These are phyloP conservation scores for Pyrenula massariospora DNA, from an alignment of 495 filamentous ascomycete genomes.

Conservation along the genomic window DNA sequence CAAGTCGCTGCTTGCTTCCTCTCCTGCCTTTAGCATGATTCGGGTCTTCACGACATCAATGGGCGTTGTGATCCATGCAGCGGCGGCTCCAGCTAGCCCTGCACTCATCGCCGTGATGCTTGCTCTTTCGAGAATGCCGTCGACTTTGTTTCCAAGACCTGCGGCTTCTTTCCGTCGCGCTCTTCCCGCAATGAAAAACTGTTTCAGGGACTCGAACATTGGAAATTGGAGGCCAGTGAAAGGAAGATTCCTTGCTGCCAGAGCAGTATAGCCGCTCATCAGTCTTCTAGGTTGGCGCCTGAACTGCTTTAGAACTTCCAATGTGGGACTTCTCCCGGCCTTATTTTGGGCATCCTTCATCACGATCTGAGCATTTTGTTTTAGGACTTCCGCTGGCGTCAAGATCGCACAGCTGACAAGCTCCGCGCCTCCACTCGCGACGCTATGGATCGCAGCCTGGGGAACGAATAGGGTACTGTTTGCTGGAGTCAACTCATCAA, in stretches of 20 bases:
- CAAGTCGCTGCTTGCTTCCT: constrained; percentile 10
- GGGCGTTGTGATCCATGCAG: constrained; percentile 65
- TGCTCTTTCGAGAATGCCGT: constrained; percentile 44
- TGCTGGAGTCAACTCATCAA: constrained; percentile 36
- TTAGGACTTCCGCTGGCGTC: constrained; percentile 82
- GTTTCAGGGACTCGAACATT: constrained; percentile 60
- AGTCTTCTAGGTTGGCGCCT: constrained; percentile 44
- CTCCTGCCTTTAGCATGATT: constrained; percentile 50
- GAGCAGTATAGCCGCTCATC: constrained; percentile 69
- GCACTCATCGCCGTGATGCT: constrained; percentile 60
- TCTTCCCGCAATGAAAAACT: constrained; percentile 25
- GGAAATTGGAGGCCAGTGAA: constrained; percentile 86
- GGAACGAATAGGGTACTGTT: constrained; percentile 33
- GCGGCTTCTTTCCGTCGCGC: constrained; percentile 9
- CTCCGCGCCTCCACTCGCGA: constrained; percentile 64
- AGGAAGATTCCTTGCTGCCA: constrained; percentile 70
- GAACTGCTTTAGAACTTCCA: constrained; percentile 44
- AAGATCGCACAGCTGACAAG: constrained; percentile 74
- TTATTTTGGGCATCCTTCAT: constrained; percentile 4
- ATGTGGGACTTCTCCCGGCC: constrained; percentile 28
- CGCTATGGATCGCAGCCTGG: constrained; percentile 50
- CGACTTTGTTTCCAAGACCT: constrained; percentile 8
- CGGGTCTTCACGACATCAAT: constrained; percentile 78
- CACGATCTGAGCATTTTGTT: constrained; percentile 82
- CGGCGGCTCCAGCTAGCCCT: constrained; percentile 53